Percentiles rank a stretch among this genome's conserved stretches.
Evolutionary conservation across 306 rosid genomes (phyloP).

Genomic region (Cucumis melo): DNA sequence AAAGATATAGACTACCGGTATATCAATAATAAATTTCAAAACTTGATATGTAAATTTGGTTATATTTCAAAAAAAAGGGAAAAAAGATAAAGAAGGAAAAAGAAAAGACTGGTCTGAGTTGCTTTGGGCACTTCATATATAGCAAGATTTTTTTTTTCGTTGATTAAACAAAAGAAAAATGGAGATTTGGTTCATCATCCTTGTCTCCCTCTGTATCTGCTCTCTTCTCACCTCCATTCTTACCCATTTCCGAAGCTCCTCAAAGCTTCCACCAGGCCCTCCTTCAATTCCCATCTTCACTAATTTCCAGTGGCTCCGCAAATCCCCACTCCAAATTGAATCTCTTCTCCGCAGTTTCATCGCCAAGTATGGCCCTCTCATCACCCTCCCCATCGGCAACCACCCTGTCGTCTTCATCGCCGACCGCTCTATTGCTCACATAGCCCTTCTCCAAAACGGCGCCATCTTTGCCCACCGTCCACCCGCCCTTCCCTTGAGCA

Average conservation of each 20-base stretch:
- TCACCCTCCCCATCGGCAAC: background rate
- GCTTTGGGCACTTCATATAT: no score
- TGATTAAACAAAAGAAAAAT: background rate
- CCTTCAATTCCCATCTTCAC: background rate
- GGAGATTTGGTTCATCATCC: background rate
- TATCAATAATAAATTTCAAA: no score
- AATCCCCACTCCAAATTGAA: background rate
- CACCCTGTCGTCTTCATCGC: background rate
- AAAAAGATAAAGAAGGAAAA: no score
- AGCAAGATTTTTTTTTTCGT: no score
- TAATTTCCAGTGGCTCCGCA: background rate
- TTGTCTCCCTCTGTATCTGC: background rate
- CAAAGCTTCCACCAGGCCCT: constrained; percentile 1
- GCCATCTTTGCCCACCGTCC: constrained; percentile 7
- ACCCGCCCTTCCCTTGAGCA: background rate
- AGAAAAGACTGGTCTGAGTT: no score
- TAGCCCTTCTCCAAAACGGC: background rate
- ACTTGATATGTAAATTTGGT: no score
- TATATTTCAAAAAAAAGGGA: no score
- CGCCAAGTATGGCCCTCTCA: background rate
- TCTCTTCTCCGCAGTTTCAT: background rate
- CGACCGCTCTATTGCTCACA: background rate
- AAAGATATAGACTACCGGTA: no score
- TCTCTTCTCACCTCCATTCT: background rate
- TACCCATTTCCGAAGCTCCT: background rate